These are phyloP conservation scores for Fusarium denticulatum DNA, from an alignment of 2,329 filamentous ascomycete species.

Conservation along the genomic window DNA sequence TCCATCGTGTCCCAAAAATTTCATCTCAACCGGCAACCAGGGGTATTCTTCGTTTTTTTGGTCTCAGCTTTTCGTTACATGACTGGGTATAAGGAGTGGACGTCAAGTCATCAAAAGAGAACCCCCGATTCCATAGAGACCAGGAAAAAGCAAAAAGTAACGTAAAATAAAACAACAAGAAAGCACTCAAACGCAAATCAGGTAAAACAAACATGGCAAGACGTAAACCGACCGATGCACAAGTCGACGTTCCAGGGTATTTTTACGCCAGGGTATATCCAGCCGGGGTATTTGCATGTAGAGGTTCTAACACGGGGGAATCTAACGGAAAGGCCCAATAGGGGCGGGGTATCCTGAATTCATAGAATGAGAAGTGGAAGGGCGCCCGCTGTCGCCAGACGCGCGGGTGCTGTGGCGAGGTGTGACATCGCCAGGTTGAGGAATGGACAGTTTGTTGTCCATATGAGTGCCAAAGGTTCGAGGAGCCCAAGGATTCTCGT, in stretches of 20 bases:
- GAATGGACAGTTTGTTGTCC: constrained; percentile 70
- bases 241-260: constrained; percentile 61
- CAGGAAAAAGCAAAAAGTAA: constrained; percentile 35
- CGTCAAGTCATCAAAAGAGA: constrained; percentile 49
- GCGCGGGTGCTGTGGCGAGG: constrained; percentile 84
- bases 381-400: constrained; percentile 90
- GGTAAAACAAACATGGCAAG: constrained; percentile 46
- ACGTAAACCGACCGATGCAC: constrained; percentile 59
- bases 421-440: constrained; percentile 82
- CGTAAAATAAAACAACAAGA: constrained; percentile 26
- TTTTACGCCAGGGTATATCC: constrained; percentile 73
- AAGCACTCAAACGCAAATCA: constrained; percentile 30
- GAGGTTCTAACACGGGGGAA: constrained; percentile 57
- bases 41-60: constrained; percentile 50
- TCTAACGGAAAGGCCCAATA: constrained; percentile 90
- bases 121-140: constrained; percentile 40
- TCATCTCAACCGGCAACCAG: constrained; percentile 40
- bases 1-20: constrained; percentile 39
- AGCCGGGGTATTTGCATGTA: constrained; percentile 69
- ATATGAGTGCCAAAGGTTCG: constrained; percentile 73
- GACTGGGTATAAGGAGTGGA: constrained; percentile 50
- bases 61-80: constrained; percentile 46
- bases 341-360: constrained; percentile 96
- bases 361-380: constrained; percentile 93
- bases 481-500: constrained; percentile 75